phyloP scores from a whole-genome alignment of 2,329 filamentous ascomycete genomes.

The Penicillium sclerotigenum region DNA sequence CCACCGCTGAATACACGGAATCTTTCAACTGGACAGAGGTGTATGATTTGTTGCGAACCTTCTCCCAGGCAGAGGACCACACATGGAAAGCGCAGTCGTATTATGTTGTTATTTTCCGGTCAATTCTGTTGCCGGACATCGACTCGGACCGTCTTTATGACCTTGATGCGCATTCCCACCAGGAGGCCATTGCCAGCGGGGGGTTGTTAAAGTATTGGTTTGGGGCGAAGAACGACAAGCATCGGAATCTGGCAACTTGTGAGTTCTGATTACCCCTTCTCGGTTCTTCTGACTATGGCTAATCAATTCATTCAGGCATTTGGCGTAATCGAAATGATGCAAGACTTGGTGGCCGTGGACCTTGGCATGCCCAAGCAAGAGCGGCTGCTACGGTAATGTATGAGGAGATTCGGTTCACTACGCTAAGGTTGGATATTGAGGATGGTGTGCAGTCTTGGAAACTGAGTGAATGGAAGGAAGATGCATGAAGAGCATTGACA shows the following conservation, averaged over 20 bases:
- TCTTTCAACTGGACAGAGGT: slow-evolving; percentile 79
- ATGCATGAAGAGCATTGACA: not conserved
- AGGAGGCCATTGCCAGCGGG: slow-evolving; percentile 73
- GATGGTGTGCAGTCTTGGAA: slow-evolving; percentile 65
- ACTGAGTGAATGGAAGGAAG: slow-evolving; percentile 56
- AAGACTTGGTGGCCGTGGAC: slow-evolving; percentile 58
- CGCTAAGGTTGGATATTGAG: slow-evolving; percentile 61
- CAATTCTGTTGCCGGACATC: slow-evolving; percentile 64
- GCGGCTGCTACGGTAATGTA: slow-evolving; percentile 49
- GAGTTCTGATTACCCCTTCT: slow-evolving; percentile 25
- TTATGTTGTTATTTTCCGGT: slow-evolving; percentile 83
- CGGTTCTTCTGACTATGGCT: not conserved
- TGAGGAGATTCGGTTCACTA: slow-evolving; percentile 66
- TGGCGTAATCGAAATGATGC: slow-evolving; percentile 59
- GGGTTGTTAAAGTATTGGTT: slow-evolving; percentile 96
- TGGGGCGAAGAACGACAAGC: slow-evolving; percentile 65
- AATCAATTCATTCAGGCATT: slow-evolving; percentile 53
- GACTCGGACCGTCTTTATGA: slow-evolving; percentile 66
- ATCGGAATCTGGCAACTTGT: slow-evolving; percentile 81
- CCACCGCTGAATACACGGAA: slow-evolving; percentile 67
- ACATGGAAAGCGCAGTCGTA: slow-evolving; percentile 64
- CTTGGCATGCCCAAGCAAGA: slow-evolving; percentile 56
- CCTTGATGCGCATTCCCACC: slow-evolving; percentile 75
- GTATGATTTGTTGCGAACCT: slow-evolving; percentile 50
- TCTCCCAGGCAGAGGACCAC: slow-evolving; percentile 50